A percentile compares a stretch with the other conserved stretches of the same genome.
These are phyloP conservation scores for Pigoraptor vietnamica DNA, from an alignment of 78 protist species.

Conservation along the genomic window DNA sequence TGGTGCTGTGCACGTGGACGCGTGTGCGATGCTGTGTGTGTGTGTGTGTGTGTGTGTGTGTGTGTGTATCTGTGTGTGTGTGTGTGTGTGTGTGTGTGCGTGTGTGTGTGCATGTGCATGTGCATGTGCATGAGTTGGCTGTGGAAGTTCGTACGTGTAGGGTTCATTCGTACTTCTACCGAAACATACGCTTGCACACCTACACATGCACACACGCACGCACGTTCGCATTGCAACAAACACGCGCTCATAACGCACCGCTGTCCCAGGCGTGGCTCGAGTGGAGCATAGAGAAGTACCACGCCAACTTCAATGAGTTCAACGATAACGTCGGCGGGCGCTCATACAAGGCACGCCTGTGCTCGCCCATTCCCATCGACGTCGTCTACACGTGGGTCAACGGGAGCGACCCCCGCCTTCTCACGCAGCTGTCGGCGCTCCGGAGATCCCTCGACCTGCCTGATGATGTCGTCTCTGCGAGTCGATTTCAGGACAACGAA, in stretches of 20 bases:
- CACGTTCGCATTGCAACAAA: too few species aligned
- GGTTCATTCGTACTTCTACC: not conserved
- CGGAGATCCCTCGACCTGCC: not conserved
- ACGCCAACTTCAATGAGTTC: not conserved
- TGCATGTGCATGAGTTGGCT: not conserved
- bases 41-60: not conserved
- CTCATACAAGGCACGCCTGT: not conserved
- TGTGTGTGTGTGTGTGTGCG: not conserved
- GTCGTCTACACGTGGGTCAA: conserved; percentile 97
- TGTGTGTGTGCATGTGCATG: not conserved
- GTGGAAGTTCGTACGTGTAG: not conserved
- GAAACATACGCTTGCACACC: too few species aligned
- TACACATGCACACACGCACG: too few species aligned
- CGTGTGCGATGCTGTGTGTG: not conserved
- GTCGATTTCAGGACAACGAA: conserved; percentile 63
- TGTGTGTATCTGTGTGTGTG: not conserved
- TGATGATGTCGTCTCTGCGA: not conserved
- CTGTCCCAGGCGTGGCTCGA: not conserved
- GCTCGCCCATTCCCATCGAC: conserved; percentile 64
- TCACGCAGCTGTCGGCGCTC: not conserved
- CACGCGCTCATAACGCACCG: too few species aligned
- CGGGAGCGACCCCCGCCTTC: conserved; percentile 78
- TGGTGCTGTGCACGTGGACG: not conserved
- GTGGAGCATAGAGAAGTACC: conserved; percentile 4
- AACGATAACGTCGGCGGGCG: not conserved